phyloP scores from a whole-genome alignment of 345 rosid genomes.

The Rhodamnia argentea region DNA sequence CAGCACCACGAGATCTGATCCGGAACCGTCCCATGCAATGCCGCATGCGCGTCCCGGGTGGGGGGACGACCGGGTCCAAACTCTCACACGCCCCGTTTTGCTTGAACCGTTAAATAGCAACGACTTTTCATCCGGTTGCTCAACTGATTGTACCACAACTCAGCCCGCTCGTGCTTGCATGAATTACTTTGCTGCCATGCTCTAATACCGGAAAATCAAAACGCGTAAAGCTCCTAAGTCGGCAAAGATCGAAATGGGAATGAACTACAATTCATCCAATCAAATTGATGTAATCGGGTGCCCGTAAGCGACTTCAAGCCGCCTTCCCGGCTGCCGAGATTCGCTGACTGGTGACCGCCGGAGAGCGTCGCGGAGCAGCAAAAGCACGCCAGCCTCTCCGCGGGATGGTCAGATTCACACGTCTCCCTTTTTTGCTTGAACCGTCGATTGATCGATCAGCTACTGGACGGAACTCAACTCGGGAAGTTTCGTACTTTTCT shows the following conservation, averaged over 20 bases:
- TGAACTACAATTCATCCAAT: no score
- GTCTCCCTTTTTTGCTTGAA: neutral
- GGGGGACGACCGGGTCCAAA: neutral
- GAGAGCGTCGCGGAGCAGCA: no score
- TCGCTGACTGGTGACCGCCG: conserved; percentile 4
- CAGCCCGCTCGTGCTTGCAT: neutral
- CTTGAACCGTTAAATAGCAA: neutral
- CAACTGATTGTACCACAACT: neutral
- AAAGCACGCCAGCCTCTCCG: neutral
- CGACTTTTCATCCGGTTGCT: neutral
- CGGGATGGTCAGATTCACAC: neutral
- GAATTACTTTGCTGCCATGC: no score
- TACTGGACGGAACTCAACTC: neutral
- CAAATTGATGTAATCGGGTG: no score
- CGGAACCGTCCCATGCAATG: neutral
- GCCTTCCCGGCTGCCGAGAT: neutral
- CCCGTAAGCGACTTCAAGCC: no score
- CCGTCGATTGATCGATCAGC: neutral
- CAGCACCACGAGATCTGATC: neutral
- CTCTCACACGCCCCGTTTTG: neutral
- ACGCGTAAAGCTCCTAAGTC: no score
- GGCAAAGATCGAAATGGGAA: no score
- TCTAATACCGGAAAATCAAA: no score
- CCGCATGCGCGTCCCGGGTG: neutral
- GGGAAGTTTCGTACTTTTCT: neutral